Conservation (phyloP, 1,284 basidiomycete genomes). For the Sutorius eximius region DNA sequence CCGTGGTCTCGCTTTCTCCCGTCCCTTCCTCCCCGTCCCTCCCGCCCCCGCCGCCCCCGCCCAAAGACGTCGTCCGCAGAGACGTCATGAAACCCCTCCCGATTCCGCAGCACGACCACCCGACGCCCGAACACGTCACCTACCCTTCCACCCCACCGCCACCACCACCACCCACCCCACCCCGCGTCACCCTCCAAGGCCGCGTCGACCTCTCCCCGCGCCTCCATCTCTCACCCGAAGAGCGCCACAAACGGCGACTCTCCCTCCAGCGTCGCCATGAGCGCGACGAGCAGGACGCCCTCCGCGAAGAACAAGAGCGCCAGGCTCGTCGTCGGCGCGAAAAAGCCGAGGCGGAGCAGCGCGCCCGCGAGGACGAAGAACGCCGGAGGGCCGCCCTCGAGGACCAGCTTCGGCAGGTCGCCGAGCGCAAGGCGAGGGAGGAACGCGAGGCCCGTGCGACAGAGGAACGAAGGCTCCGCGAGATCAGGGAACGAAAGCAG, state of each 20-base stretch:
- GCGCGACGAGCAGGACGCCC: slow-evolving; percentile 48
- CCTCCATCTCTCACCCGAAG: slow-evolving; percentile 36
- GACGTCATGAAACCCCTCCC: slow-evolving; percentile 27
- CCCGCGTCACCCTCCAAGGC: slow-evolving; percentile 4
- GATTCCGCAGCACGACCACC: slow-evolving; percentile 10
- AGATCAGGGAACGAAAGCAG: slow-evolving; percentile 50
- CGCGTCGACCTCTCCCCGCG: slow-evolving; percentile 7
- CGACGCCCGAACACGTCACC: slow-evolving; percentile 1
- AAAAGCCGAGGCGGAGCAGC: slow-evolving; percentile 46
- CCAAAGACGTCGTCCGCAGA: slow-evolving; percentile 20
- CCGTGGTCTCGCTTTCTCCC: slow-evolving; percentile 1
- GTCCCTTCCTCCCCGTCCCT: slow-evolving; percentile 4
- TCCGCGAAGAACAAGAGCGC: slow-evolving; percentile 50
- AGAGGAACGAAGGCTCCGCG: slow-evolving; percentile 48
- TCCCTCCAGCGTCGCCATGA: slow-evolving; percentile 44
- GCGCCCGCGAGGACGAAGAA: slow-evolving; percentile 52
- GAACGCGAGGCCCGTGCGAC: slow-evolving; percentile 50
- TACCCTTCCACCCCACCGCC: slow-evolving; percentile 1
- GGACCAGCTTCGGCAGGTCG: slow-evolving; percentile 49
- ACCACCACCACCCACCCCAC: neutral
- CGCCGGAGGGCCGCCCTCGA: slow-evolving; percentile 46
- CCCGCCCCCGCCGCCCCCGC: slow-evolving; percentile 19
- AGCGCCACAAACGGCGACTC: slow-evolving; percentile 43
- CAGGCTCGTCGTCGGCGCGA: slow-evolving; percentile 47
- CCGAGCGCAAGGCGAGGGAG: slow-evolving; percentile 45